Evolutionary conservation across 1,139 yeast genomes (phyloP).

Genomic region (Suhomyces taliae): DNA sequence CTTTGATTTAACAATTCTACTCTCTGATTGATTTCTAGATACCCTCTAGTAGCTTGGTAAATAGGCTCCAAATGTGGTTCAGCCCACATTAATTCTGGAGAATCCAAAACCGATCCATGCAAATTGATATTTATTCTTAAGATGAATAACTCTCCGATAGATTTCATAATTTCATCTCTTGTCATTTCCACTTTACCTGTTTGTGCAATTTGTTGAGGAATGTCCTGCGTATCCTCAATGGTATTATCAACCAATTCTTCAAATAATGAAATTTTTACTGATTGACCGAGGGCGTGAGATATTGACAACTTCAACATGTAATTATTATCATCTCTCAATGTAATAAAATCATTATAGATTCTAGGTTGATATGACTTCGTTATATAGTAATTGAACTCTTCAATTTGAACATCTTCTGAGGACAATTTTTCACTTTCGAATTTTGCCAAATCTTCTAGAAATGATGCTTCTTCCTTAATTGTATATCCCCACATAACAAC

Average conservation of each 20-base stretch:
- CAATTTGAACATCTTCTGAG: slow-evolving; percentile 87
- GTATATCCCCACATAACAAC: slow-evolving; percentile 95
- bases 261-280: slow-evolving; percentile 89
- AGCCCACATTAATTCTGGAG: slow-evolving; percentile 98
- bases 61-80: slow-evolving; percentile 97
- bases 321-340: slow-evolving; percentile 85
- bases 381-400: slow-evolving; percentile 90
- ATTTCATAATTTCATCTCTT: slow-evolving; percentile 91
- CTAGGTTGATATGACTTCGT: slow-evolving; percentile 93
- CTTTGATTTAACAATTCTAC: slow-evolving; percentile 88
- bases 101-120: slow-evolving; percentile 93
- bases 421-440: slow-evolving; percentile 91
- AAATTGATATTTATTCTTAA: slow-evolving; percentile 85
- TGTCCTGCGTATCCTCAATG: slow-evolving; percentile 93
- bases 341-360: slow-evolving; percentile 91
- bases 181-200: slow-evolving; percentile 95
- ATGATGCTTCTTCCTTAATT: slow-evolving; percentile 77
- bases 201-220: slow-evolving; percentile 91
- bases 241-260: slow-evolving; percentile 96
- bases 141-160: slow-evolving; percentile 92
- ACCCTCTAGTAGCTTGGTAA: slow-evolving; percentile 94
- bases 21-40: slow-evolving; percentile 88
- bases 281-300: slow-evolving; percentile 89
- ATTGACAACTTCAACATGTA: slow-evolving; percentile 87
- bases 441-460: slow-evolving; percentile 76